Base-by-base conservation (phyloP, 306 rosid species). In the Dalbergia cultrata region DNA sequence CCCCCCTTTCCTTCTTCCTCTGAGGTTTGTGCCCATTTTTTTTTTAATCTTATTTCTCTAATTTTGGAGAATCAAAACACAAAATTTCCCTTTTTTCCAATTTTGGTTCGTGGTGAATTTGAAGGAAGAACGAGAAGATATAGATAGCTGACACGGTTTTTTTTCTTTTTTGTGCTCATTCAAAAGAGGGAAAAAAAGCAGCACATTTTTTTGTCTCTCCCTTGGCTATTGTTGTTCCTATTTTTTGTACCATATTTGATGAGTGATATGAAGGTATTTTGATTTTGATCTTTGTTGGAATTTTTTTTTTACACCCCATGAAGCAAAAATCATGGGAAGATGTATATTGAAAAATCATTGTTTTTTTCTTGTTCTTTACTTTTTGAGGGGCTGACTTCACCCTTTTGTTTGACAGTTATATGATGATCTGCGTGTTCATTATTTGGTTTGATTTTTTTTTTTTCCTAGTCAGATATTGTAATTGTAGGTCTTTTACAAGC, bases 1-100 rank as follows among this genome's bases (percentile, higher is more conserved):
- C 82, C 90, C 72, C 75, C 89, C 81, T 16, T 84, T 12, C 87
- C 93, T 75, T 77, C 83, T 77, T 77, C 83, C 83, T 70, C 97
- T 69, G 80, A 84, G 93, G 97, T 93, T 73, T 13, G 47, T 74
- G 41, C 56, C 6, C 58, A 14, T 49, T 58, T 34, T 79, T 44
- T 78, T 22, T 41, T 52, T 34, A 4, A 14, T 2, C n/a, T 6
- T 39, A n/a, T 80, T 74, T 63, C 59, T 9, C 59, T 33, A 80
- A n/a, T 67, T 62, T 0, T 14, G 17, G 18, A 26, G 16, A 13
- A 21, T 70, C 13, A 6, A 31, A 13, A 9, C 61, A 13, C 22
- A 8, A n/a, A 54, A 6, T 2, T n/a, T 5, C 6, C 10, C 8
- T 54, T n/a, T 54, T 54, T 54, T 54, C 2, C 19, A 70, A 22